Evolutionary conservation across 139 green algal species (phyloP), one percentile per base, ranked within the genome.

Genomic region (Micromonas commoda): DNA sequence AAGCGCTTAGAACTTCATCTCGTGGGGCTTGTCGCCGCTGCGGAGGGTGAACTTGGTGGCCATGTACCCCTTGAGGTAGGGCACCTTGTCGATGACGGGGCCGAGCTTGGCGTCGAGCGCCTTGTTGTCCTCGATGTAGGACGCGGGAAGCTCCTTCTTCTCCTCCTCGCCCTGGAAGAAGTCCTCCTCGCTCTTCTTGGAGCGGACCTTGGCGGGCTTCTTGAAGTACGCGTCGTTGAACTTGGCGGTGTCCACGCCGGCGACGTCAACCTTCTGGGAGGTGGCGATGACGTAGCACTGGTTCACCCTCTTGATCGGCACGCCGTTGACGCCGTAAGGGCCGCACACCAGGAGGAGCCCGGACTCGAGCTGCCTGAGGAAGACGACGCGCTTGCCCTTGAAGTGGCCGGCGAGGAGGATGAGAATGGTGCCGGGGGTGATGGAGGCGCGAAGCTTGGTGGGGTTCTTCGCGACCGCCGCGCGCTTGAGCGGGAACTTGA

Each of bases 1-100:
- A n/a, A n/a, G n/a, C n/a, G n/a, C n/a, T 92, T 90, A 98, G 87
- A 97, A 99, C 85, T 96, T 96, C 88, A 99, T 93, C 57, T 97
- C 86, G 88, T 99, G 95, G 23, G 95, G 95, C 79, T 95, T 87
- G 86, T 97, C 90, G 53, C 92, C 93, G 71, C 85, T 84, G 51
- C 84, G 82, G 26, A 99, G 91, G n/a, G 90, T 90, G 88, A 99
- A 99, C 73, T 89, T 87, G 0, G 88, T 87, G 29, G 77, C 80
- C 31, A 98, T 86, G 90, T 98, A 98, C 31, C 85, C 88, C 88
- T 96, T 97, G 63, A 98, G 80, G 29, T 97, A 90, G 0, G 84
- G 79, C 26, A 71, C 61, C 24, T 31, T 71, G 52, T 81, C 81
- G 52, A 97, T 78, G 0, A 78, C 75, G 24, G 85, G 80, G 38